These are phyloP conservation scores for Aspergillus mulundensis DNA, from an alignment of 495 filamentous ascomycete genomes.

Conservation along the genomic window DNA sequence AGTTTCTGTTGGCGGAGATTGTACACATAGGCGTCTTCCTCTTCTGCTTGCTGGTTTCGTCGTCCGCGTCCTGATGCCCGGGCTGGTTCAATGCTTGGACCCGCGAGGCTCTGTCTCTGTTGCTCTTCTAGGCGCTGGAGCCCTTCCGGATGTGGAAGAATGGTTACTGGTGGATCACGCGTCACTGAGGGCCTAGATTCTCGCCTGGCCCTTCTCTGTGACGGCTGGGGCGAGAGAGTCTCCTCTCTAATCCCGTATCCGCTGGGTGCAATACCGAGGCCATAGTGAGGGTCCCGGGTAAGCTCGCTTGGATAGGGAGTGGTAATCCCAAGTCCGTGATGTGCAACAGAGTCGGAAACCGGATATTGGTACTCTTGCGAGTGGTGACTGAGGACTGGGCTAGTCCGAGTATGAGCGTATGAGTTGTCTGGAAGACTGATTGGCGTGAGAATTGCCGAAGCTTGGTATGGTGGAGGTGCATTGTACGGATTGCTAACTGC, in stretches of 20 bases:
- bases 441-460: constrained; percentile 31
- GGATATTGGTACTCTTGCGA: constrained; percentile 37
- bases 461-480: constrained; percentile 27
- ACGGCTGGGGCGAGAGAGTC: constrained; percentile 23
- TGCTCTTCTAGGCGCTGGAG: constrained; percentile 34
- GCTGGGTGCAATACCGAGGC: constrained; percentile 23
- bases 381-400: constrained; percentile 38
- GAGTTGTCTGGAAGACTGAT: constrained; percentile 40
- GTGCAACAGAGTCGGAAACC: constrained; percentile 25
- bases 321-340: constrained; percentile 39
- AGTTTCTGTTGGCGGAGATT: constrained; percentile 63
- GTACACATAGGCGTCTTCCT: constrained; percentile 63
- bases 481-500: constrained; percentile 32
- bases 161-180: constrained; percentile 31
- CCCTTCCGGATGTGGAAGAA: constrained; percentile 40
- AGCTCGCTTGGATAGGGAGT: constrained; percentile 34
- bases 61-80: constrained; percentile 41
- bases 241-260: constrained; percentile 25
- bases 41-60: constrained; percentile 51
- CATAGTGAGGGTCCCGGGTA: constrained; percentile 20
- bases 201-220: constrained; percentile 29
- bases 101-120: constrained; percentile 25
- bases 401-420: constrained; percentile 26
- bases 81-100: constrained; percentile 26
- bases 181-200: constrained; percentile 20